Percentiles rank a stretch among this genome's conserved stretches.
Evolutionary conservation across 768 basidiomycete genomes (phyloP).

Genomic region (Termitomyces heimii): DNA sequence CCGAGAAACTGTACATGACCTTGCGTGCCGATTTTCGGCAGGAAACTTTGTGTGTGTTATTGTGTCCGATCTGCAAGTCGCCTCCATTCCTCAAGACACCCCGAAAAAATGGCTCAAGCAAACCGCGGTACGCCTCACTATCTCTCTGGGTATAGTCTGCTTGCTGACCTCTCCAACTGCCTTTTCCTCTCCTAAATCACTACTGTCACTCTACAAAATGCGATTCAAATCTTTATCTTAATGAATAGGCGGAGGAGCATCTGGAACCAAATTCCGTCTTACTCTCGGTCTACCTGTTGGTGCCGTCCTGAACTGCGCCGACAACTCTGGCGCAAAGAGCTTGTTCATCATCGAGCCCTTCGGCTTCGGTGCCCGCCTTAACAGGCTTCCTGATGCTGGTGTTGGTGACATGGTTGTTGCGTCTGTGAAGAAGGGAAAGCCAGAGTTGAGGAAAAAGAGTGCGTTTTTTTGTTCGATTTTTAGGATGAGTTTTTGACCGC

Average conservation of each 20-base stretch:
- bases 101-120: slow-evolving; percentile 26
- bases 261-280: slow-evolving; percentile 96
- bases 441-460: slow-evolving; percentile 99
- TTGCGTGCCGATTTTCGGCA: slow-evolving; percentile 18
- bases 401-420: slow-evolving; percentile 95
- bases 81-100: slow-evolving; percentile 21
- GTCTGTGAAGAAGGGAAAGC: slow-evolving; percentile 99
- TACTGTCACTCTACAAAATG: slow-evolving; percentile 1
- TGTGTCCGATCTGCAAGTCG: slow-evolving; percentile 10
- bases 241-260: slow-evolving; percentile 47
- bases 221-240: not conserved
- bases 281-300: slow-evolving; percentile 92
- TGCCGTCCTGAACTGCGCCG: slow-evolving; percentile 95
- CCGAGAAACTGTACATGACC: slow-evolving; percentile 24
- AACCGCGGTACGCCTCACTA: slow-evolving; percentile 18
- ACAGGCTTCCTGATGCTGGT: slow-evolving; percentile 94
- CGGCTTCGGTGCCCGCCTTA: slow-evolving; percentile 93
- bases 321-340: slow-evolving; percentile 98
- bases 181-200: not conserved
- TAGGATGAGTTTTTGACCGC: slow-evolving; percentile 8
- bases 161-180: not conserved
- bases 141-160: not conserved
- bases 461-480: slow-evolving; percentile 25
- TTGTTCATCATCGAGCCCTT: slow-evolving; percentile 93
- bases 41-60: slow-evolving; percentile 20